Evolutionary conservation across 2,329 filamentous ascomycete genomes (phyloP).

Genomic region (Tolypocladium paradoxum): DNA sequence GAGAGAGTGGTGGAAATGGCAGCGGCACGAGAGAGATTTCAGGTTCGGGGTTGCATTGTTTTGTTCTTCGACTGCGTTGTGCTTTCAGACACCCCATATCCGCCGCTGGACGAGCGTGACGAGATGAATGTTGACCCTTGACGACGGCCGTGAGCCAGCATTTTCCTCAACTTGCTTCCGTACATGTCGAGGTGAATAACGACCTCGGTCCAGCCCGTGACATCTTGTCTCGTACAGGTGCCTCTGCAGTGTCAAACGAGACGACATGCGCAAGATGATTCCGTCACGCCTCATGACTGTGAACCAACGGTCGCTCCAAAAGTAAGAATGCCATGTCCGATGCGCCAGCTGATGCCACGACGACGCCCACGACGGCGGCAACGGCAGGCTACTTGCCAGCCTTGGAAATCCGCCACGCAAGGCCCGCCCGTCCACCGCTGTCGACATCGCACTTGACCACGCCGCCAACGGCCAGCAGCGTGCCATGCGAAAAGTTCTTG

Average conservation of each 20-base stretch:
- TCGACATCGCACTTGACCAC: constrained; percentile 9
- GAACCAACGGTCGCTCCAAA: not conserved
- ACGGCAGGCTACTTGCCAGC: not conserved
- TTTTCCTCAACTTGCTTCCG: not conserved
- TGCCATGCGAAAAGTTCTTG: constrained; percentile 8
- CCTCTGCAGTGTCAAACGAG: too few relatives aligned
- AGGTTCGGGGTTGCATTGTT: not conserved
- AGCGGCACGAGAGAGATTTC: not conserved
- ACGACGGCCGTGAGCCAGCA: not conserved
- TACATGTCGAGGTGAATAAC: not conserved
- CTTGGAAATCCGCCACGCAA: constrained; percentile 13
- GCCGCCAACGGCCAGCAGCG: constrained; percentile 10
- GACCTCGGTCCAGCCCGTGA: too few relatives aligned
- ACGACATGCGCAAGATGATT: not conserved
- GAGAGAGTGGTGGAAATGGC: too few relatives aligned
- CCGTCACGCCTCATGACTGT: not conserved
- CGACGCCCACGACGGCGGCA: too few relatives aligned
- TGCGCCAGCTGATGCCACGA: too few relatives aligned
- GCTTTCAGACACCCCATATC: too few relatives aligned
- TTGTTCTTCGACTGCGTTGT: not conserved
- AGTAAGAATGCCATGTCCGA: not conserved
- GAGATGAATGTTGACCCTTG: not conserved
- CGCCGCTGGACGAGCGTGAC: too few relatives aligned
- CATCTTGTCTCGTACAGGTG: too few relatives aligned
- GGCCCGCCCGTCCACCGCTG: constrained; percentile 6